Percentiles rank a stretch among this genome's conserved stretches.
Evolutionary conservation across 306 rosid species (phyloP).

Genomic region (Carpinus fangiana): DNA sequence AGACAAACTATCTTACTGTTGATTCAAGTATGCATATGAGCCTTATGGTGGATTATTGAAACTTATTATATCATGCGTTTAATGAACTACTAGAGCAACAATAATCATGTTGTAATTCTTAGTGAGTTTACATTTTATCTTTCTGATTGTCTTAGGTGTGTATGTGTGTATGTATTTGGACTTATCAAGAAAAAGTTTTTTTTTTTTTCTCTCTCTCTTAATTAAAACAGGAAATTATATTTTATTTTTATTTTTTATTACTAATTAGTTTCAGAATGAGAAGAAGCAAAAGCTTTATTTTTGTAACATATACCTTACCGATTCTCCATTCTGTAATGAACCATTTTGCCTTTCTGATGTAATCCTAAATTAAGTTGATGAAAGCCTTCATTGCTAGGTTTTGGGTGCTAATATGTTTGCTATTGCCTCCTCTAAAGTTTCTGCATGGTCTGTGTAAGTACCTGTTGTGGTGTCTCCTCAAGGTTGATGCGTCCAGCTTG

Average conservation of each 20-base stretch:
- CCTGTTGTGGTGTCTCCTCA: neutral
- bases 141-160: constrained; percentile 1
- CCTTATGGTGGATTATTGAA: neutral
- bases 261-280: neutral
- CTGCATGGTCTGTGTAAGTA: neutral
- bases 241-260: too few relatives aligned
- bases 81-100: neutral
- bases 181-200: neutral
- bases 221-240: neutral
- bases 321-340: neutral
- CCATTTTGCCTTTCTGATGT: neutral
- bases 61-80: neutral
- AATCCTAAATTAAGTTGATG: neutral
- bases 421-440: neutral
- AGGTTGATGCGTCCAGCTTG: neutral
- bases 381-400: neutral
- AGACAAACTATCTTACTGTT: constrained; percentile 89
- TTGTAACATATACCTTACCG: neutral
- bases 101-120: constrained; percentile 30
- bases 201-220: neutral
- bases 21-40: constrained; percentile 73
- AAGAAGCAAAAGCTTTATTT: neutral
- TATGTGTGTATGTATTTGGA: neutral
- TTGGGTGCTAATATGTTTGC: neutral
- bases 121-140: constrained; percentile 11